Evolutionary conservation across 2,329 filamentous ascomycete species (phyloP).

Genomic region (Stagonosporopsis chrysanthemi): DNA sequence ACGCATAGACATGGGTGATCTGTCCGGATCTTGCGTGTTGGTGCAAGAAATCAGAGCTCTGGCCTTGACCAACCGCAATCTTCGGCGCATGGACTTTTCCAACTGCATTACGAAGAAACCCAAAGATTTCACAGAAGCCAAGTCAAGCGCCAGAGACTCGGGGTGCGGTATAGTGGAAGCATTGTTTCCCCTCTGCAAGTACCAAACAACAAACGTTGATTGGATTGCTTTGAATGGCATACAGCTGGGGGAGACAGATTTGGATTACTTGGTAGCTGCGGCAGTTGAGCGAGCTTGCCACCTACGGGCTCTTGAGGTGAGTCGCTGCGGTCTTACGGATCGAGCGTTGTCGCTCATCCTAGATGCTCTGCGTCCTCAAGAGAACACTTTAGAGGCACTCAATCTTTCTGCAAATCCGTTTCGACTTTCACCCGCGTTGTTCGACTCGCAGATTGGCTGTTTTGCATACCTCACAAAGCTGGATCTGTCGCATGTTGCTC

Average conservation of each 20-base stretch:
- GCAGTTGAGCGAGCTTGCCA: constrained; percentile 70
- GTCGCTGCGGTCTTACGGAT: constrained; percentile 67
- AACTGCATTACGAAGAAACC: constrained; percentile 65
- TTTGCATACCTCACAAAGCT: constrained; percentile 72
- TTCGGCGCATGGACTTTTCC: constrained; percentile 71
- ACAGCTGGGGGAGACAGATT: constrained; percentile 72
- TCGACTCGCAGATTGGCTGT: constrained; percentile 71
- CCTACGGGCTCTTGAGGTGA: constrained; percentile 72
- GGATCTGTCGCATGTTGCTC: constrained; percentile 70
- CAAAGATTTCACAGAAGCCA: constrained; percentile 47
- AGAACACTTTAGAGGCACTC: constrained; percentile 71
- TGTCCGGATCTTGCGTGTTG: constrained; percentile 65
- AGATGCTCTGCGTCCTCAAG: constrained; percentile 69
- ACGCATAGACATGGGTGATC: constrained; percentile 60
- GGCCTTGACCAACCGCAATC: constrained; percentile 68
- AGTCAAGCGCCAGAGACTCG: constrained; percentile 62
- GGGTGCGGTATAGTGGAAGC: constrained; percentile 75
- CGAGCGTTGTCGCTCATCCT: constrained; percentile 67
- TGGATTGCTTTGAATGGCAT: constrained; percentile 75
- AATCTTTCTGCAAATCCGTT: constrained; percentile 73
- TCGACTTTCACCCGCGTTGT: constrained; percentile 68
- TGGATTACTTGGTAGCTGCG: constrained; percentile 73
- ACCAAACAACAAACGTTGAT: constrained; percentile 72
- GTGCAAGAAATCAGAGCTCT: constrained; percentile 74
- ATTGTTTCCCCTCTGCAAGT: constrained; percentile 71